A percentile compares a stretch with the other conserved stretches of the same genome.
phyloP scores from a whole-genome alignment of 225 moss, liverwort and hornwort species.

The Sphagnum tenellum region DNA sequence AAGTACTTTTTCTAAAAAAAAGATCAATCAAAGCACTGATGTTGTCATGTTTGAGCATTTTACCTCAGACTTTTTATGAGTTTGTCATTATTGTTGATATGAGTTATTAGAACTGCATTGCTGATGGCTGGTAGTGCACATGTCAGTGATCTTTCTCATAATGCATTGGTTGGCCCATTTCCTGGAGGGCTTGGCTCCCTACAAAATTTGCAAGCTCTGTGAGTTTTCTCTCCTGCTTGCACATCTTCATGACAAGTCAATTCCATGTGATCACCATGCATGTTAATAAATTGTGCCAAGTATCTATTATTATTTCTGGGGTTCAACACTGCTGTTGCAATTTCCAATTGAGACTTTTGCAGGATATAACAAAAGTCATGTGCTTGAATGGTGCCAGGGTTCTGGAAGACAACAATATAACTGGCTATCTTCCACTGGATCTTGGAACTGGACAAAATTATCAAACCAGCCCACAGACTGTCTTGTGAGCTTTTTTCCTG shows the following conservation, averaged over 20 bases:
- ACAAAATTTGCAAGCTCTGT: constrained; percentile 17
- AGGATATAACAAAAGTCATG: neutral
- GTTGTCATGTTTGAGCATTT: neutral
- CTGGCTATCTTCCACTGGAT: constrained; percentile 26
- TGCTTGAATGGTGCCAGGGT: constrained; percentile 8
- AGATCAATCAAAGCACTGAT: neutral
- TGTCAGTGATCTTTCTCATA: constrained; percentile 34
- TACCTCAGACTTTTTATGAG: neutral
- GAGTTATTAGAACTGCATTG: no score
- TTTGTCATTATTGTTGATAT: neutral
- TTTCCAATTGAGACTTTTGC: neutral
- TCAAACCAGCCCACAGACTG: fast-evolving
- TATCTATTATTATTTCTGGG: neutral
- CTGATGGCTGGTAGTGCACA: no score
- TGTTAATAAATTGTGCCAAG: no score
- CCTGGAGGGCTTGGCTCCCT: constrained; percentile 25
- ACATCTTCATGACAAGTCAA: no score
- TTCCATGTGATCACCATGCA: no score
- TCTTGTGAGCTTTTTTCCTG: constrained; percentile 21
- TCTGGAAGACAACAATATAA: constrained; percentile 28
- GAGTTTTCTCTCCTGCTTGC: constrained; percentile 5
- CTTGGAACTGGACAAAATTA: constrained; percentile 26
- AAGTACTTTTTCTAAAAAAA: neutral
- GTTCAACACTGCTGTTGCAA: neutral
- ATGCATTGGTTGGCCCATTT: constrained; percentile 20